Evolutionary conservation across 768 basidiomycete species (phyloP).

Genomic region (Trametes punicea): DNA sequence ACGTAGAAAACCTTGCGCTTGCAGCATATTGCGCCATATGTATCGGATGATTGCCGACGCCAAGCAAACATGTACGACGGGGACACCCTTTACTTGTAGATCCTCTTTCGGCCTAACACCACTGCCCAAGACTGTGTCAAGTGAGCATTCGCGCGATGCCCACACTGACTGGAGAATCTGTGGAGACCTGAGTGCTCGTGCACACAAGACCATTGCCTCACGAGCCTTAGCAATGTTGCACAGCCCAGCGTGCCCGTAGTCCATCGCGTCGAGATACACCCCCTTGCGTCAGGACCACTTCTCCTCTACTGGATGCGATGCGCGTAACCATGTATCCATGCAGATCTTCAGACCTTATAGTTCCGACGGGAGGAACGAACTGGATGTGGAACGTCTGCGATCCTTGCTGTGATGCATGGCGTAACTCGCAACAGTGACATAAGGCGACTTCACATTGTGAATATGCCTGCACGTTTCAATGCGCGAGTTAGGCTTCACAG

Average conservation of each 20-base stretch:
- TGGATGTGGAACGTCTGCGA: conserved; percentile 16
- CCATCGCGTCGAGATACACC: not conserved
- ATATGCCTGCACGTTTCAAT: not conserved
- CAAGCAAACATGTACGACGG: not conserved
- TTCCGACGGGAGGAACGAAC: conserved; percentile 15
- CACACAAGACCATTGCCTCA: not conserved
- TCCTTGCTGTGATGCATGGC: conserved; percentile 5
- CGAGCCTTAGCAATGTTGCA: not conserved
- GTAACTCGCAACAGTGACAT: not conserved
- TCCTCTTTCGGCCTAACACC: not conserved
- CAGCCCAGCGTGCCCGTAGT: no score
- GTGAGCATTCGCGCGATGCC: not conserved
- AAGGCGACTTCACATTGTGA: not conserved
- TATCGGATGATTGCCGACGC: no score
- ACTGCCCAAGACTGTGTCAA: not conserved
- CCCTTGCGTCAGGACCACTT: not conserved
- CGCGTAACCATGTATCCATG: not conserved
- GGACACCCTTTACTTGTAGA: not conserved
- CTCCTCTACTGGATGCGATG: not conserved
- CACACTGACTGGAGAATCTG: not conserved
- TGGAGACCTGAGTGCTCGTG: not conserved
- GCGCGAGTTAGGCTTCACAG: not conserved
- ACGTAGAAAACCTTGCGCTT: not conserved
- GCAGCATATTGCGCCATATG: no score
- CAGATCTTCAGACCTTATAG: conserved; percentile 9